Evolutionary conservation across 2,329 filamentous ascomycete genomes (phyloP), one percentile per base, ranked within the genome.

Genomic region (Ascochyta pisi): DNA sequence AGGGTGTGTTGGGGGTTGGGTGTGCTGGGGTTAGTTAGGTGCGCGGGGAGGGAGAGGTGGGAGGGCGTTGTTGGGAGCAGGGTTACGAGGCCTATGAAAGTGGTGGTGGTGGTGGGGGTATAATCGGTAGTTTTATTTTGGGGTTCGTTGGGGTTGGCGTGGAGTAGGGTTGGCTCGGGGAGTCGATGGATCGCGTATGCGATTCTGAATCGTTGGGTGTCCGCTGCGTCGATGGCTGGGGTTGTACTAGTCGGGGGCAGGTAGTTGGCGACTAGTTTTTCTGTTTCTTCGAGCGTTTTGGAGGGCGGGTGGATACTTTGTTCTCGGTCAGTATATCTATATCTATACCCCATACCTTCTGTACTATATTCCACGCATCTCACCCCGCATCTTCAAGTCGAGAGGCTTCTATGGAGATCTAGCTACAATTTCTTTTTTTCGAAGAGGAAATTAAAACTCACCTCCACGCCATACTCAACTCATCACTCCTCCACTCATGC

Each of bases 401-500:
- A 3, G 8, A 6, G 24, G 5, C 24, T 26, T 26, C 24, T 1
- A 26, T 3, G 1, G 24, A 8, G 24, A 6, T 3, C 24, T 26
- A 26, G 24, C 19, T 19, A 19, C 19, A 19, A 19, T 19, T 19
- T 19, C 19, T 19, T 19, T 19, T 19, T 9, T 27, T 27, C 26
- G 6, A 10, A 13, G 8, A 23, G 16, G 7, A 46, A 33, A 9
- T 12, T 4, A 10, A 9, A 31, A 31, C 29, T 55, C 65, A 71
- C 73, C 69, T 75, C 70, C 72, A 74, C 54, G 58, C 66, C 16
- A 61, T 70, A 34, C 63, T 45, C 33, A 70, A 57, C 50, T 68
- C 61, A 48, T 75, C 50, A 37, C 66, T 74, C 26, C 64, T 59
- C 15, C 73, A 19, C 53, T 64, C 56, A 47, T 74, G 70, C 13